Percentiles rank a stretch among this genome's conserved stretches.
Conservation (phyloP, 73 alveolate genomes). For the Tetrahymena malaccensis region DNA sequence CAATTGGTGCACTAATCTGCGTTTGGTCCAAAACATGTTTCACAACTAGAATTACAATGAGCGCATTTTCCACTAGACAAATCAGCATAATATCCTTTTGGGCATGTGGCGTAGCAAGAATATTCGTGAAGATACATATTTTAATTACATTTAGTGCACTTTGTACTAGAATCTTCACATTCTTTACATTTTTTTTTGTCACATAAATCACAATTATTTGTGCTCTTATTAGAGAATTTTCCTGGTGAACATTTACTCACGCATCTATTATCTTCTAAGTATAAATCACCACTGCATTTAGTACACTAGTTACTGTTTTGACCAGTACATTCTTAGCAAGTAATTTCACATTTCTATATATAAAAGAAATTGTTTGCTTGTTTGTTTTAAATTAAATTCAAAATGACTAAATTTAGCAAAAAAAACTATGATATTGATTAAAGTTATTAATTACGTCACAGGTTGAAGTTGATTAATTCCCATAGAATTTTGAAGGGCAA, state of each 20-base stretch:
- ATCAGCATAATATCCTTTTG: neutral
- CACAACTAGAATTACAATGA: neutral
- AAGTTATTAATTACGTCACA: neutral
- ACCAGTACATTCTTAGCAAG: neutral
- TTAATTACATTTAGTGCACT: neutral
- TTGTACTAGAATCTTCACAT: neutral
- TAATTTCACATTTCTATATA: neutral
- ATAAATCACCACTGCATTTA: neutral
- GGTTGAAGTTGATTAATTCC: neutral
- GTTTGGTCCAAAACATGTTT: neutral
- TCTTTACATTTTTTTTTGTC: neutral
- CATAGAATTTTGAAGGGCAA: neutral
- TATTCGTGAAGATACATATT: neutral
- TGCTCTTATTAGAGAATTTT: neutral
- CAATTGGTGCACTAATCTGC: neutral
- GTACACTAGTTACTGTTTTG: neutral
- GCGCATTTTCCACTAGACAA: neutral
- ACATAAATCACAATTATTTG: neutral
- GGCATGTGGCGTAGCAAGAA: neutral
- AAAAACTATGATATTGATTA: too few species aligned
- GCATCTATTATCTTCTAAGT: neutral
- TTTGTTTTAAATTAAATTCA: too few species aligned
- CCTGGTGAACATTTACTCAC: neutral
- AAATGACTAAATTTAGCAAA: too few species aligned
- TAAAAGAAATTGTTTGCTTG: too few species aligned